Evolutionary conservation across 2,329 filamentous ascomycete genomes (phyloP).

Genomic region (Colletotrichum cuscutae): DNA sequence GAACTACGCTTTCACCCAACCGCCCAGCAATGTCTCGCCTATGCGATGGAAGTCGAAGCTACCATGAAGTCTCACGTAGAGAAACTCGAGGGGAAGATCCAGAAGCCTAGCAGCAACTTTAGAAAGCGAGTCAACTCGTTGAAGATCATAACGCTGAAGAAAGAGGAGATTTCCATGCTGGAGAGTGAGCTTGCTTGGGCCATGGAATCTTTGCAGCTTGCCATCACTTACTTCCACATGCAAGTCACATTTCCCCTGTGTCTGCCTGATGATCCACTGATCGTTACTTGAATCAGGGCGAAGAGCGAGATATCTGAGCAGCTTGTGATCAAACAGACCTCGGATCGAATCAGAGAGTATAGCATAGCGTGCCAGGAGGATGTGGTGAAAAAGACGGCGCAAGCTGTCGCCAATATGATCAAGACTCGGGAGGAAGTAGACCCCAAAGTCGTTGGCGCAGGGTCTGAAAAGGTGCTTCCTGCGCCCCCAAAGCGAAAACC

Average conservation of each 20-base stretch:
- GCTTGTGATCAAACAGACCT: not conserved
- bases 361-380: not conserved
- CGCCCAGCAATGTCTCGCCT: not conserved
- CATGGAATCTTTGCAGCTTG: not conserved
- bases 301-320: not conserved
- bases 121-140: not conserved
- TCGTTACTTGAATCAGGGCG: not conserved
- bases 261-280: not conserved
- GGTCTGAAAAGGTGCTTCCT: too few species aligned
- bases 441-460: too few species aligned
- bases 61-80: not conserved
- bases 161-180: not conserved
- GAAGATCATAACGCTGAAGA: not conserved
- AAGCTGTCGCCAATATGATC: not conserved
- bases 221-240: not conserved
- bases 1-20: not conserved
- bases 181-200: constrained; percentile 2
- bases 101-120: not conserved
- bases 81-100: not conserved
- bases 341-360: not conserved
- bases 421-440: not conserved
- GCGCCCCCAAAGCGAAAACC: too few species aligned
- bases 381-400: not conserved
- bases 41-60: not conserved
- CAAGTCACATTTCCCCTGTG: not conserved